Evolutionary conservation across 495 filamentous ascomycete genomes (phyloP).

Genomic region (Penicillium waksmanii): DNA sequence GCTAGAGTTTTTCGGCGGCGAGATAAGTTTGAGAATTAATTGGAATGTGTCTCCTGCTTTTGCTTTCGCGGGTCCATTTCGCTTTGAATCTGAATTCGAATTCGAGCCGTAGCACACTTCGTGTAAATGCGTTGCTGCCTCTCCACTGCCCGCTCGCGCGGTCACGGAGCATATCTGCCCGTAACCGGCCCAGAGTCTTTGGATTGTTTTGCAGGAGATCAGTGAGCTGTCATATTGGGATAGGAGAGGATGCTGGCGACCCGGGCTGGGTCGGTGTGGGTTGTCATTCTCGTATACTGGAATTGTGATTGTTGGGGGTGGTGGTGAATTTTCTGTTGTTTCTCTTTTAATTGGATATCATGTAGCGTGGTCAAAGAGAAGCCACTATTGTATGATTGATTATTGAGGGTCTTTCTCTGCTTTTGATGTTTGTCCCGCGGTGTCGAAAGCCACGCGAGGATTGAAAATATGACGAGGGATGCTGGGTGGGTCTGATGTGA

Average conservation of each 20-base stretch:
- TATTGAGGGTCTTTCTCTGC: too few relatives aligned
- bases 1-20: constrained; percentile 26
- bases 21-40: constrained; percentile 46
- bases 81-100: background rate
- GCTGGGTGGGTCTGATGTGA: too few relatives aligned
- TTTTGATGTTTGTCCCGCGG: too few relatives aligned
- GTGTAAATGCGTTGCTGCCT: constrained; percentile 29
- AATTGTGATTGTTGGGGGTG: too few relatives aligned
- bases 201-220: constrained; percentile 36
- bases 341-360: too few relatives aligned
- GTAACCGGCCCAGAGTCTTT: constrained; percentile 47
- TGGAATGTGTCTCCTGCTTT: constrained; percentile 28
- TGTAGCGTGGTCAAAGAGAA: too few relatives aligned
- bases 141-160: constrained; percentile 29
- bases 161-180: constrained; percentile 40
- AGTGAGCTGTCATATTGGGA: constrained; percentile 41
- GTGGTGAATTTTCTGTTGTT: too few relatives aligned
- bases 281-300: too few relatives aligned
- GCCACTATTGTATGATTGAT: too few relatives aligned
- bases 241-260: constrained; percentile 41
- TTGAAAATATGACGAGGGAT: too few relatives aligned
- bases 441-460: too few relatives aligned
- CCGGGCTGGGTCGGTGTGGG: constrained; percentile 23
- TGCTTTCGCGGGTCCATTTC: background rate
- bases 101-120: constrained; percentile 26